phyloP scores from a whole-genome alignment of 768 basidiomycete species.

The Sporobolomyces pararoseus region DNA sequence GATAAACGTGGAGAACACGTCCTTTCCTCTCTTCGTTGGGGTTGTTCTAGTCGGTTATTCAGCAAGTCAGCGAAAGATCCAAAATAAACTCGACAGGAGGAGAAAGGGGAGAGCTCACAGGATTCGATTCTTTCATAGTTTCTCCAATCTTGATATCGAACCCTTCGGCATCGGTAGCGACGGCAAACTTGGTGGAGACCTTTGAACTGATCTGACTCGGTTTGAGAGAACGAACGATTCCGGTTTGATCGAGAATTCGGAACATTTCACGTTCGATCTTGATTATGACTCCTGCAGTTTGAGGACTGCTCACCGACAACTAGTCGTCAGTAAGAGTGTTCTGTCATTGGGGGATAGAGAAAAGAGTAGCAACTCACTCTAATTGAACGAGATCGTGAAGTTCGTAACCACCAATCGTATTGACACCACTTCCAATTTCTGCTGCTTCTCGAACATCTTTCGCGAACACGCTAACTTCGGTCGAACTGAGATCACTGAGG shows the following conservation, averaged over 20 bases:
- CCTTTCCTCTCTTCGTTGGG: slow-evolving; percentile 67
- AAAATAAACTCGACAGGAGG: background rate
- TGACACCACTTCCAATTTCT: slow-evolving; percentile 88
- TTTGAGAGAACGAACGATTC: slow-evolving; percentile 78
- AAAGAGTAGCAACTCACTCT: slow-evolving; percentile 61
- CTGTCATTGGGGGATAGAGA: slow-evolving; percentile 5
- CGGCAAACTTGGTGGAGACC: slow-evolving; percentile 74
- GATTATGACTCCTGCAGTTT: slow-evolving; percentile 94
- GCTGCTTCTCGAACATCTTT: slow-evolving; percentile 96
- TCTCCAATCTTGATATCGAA: slow-evolving; percentile 82
- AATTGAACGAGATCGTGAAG: slow-evolving; percentile 94
- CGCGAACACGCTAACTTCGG: slow-evolving; percentile 95
- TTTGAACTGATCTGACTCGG: slow-evolving; percentile 86
- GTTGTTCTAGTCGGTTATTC: slow-evolving; percentile 29
- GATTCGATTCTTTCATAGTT: slow-evolving; percentile 85
- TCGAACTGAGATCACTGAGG: slow-evolving; percentile 93
- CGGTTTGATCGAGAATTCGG: slow-evolving; percentile 91
- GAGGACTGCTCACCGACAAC: slow-evolving; percentile 58
- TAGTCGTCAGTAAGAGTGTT: slow-evolving; percentile 25
- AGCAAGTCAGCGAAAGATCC: background rate
- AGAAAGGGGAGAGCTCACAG: slow-evolving; percentile 55
- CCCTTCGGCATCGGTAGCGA: slow-evolving; percentile 83
- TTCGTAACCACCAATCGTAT: slow-evolving; percentile 87
- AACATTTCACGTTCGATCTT: slow-evolving; percentile 94
- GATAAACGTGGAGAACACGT: slow-evolving; percentile 84